phyloP scores from a whole-genome alignment of 371 early-diverging fungal species.

The Amoeboaphelidium protococcarum region DNA sequence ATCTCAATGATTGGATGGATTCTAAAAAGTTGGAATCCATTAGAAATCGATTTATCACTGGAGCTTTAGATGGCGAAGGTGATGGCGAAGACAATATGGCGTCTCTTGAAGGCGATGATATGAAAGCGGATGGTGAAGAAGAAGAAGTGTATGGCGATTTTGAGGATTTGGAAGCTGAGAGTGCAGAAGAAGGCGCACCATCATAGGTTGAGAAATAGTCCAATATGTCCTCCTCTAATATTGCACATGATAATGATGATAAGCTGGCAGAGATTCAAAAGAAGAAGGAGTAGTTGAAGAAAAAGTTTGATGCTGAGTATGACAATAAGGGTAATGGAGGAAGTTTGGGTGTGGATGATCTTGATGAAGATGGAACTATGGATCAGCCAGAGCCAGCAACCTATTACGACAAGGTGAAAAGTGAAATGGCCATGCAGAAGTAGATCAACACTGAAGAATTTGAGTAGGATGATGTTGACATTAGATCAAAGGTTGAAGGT shows the following conservation, averaged over 20 bases:
- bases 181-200: conserved; percentile 13
- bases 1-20: not conserved
- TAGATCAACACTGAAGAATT: conserved; percentile 57
- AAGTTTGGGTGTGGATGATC: conserved; percentile 24
- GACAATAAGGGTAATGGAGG: conserved; percentile 34
- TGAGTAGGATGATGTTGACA: conserved; percentile 36
- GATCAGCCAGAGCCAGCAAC: too few species aligned
- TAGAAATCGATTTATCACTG: not conserved
- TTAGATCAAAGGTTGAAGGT: conserved; percentile 54
- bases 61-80: not conserved
- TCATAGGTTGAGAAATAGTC: not conserved
- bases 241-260: conserved; percentile 9
- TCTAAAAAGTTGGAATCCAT: not conserved
- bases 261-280: conserved; percentile 21
- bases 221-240: conserved; percentile 3
- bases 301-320: conserved; percentile 70
- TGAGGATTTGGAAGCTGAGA: conserved; percentile 20
- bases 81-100: not conserved
- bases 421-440: conserved; percentile 48
- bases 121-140: too few species aligned
- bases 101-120: too few species aligned
- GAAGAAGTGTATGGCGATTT: too few species aligned
- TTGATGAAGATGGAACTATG: too few species aligned
- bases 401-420: conserved; percentile 67
- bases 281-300: conserved; percentile 65